Base-by-base conservation (phyloP, 2,329 filamentous ascomycete species). In the Gaeumannomyces sp. region DNA sequence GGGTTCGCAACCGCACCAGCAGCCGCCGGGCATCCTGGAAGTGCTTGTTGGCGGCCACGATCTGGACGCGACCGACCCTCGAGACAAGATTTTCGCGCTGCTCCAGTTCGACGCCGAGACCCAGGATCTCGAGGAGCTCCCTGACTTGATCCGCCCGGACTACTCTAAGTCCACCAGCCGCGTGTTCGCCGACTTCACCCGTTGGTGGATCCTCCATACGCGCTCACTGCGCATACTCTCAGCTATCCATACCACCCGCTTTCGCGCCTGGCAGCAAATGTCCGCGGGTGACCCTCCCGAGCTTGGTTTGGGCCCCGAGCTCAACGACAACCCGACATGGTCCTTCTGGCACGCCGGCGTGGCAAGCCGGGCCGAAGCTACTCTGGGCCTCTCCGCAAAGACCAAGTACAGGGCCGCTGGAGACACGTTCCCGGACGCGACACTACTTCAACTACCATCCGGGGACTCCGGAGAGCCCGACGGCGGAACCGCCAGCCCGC, bases 51-150 rank as follows among this genome's bases (percentile, higher is more conserved):
- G 19, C 7, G 67, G 31, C 13, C 66, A 65, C 27, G 66, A 66
- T 29, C 53, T 67, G 16, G 61, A 68, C 10, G 66, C 65, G 28
- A 64, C 64, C 16, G 62, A 69, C 53, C 64, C 64, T 0, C 33
- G 68, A 1, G 65, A 69, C 64, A 65, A 65, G 45, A 65, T 69
- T 6, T 68, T 63, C 59, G 66, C 66, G 11, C n/a, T 69, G 31
- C 61, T 67, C 14, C 27, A 59, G 13, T 69, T 69, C 38, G 65
- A 65, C 7, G n/a, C 50, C 16, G 66, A 67, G 29, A 67, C 67
- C 5, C 13, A 25, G 14, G 35, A 59, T 3, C 50, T 62, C 14
- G 35, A 57, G 27, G 1, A 25, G n/a, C 61, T 67, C 14, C 66
- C 65, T 4, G n/a, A 11, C 2, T 28, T 25, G 16, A 31, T 67